phyloP scores from a whole-genome alignment of 2,329 filamentous ascomycete species.

The Fusarium transvaalense region DNA sequence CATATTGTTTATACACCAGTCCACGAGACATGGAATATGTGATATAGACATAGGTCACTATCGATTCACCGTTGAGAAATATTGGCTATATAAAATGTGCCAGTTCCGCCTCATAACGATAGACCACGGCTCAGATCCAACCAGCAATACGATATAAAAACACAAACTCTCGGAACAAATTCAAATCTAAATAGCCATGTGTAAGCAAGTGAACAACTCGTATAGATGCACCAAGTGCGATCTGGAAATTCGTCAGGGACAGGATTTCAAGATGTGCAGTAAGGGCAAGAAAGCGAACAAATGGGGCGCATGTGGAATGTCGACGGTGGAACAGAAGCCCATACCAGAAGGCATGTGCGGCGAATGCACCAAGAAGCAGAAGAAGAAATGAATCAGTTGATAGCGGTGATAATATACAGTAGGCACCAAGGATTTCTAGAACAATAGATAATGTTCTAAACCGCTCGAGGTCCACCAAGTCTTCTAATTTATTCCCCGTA shows the following conservation, averaged over 20 bases:
- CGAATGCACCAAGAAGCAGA: not conserved
- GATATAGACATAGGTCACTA: not conserved
- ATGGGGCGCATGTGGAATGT: slow-evolving; percentile 5
- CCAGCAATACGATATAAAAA: accelerated
- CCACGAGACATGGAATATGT: not conserved
- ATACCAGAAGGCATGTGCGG: not conserved
- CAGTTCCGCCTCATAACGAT: accelerated
- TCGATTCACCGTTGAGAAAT: not conserved
- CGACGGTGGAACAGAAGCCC: not conserved
- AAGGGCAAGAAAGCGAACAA: not conserved
- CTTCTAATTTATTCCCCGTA: too few species aligned
- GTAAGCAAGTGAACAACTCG: not conserved
- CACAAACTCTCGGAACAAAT: not conserved
- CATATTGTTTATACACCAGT: accelerated
- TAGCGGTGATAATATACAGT: not conserved
- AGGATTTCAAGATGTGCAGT: slow-evolving; percentile 9
- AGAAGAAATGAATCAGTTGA: not conserved
- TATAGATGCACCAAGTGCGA: not conserved
- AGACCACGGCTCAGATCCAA: accelerated
- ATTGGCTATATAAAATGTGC: accelerated
- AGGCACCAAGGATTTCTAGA: not conserved
- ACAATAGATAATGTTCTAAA: not conserved
- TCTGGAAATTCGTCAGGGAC: not conserved
- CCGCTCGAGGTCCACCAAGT: too few species aligned
- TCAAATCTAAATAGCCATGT: not conserved